Percentiles rank a stretch among this genome's conserved stretches.
Evolutionary conservation across 805 yeast species (phyloP).

Genomic region (Debaryomyces tyrocola): DNA sequence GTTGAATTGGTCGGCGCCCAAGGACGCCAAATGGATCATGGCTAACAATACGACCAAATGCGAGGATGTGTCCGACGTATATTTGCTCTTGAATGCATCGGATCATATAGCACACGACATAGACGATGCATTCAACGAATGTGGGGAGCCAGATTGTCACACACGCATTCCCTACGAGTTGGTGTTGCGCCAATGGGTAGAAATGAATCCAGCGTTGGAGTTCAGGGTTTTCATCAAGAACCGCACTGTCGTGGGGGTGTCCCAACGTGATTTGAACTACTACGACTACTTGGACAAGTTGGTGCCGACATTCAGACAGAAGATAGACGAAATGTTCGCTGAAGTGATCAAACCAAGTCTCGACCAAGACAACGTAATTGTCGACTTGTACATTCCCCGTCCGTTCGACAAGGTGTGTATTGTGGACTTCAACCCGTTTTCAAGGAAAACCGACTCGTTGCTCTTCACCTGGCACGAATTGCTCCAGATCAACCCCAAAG

Average conservation of each 20-base stretch:
- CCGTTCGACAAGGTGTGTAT: constrained; percentile 66
- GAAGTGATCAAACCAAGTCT: constrained; percentile 26
- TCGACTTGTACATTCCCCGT: constrained; percentile 82
- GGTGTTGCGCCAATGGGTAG: constrained; percentile 80
- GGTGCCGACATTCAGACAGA: constrained; percentile 44
- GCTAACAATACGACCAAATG: constrained; percentile 77
- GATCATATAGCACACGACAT: constrained; percentile 87
- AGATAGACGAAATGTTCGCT: constrained; percentile 57
- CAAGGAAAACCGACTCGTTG: constrained; percentile 73
- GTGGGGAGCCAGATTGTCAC: constrained; percentile 15
- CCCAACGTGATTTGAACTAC: constrained; percentile 85
- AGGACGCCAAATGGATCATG: constrained; percentile 91
- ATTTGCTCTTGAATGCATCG: constrained; percentile 79
- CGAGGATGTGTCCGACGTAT: constrained; percentile 68
- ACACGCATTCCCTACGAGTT: constrained; percentile 52
- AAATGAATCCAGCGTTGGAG: constrained; percentile 85
- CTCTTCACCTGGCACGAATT: constrained; percentile 86
- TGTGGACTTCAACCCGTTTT: constrained; percentile 85
- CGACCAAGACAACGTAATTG: constrained; percentile 47
- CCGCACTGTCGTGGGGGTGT: constrained; percentile 62
- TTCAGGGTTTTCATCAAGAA: constrained; percentile 81
- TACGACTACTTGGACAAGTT: constrained; percentile 67
- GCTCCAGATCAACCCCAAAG: constrained; percentile 24
- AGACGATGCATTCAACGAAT: constrained; percentile 63
- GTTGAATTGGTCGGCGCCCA: constrained; percentile 96